Base-by-base conservation (phyloP, 2,329 filamentous ascomycete genomes). In the Botryotinia narcissicola region DNA sequence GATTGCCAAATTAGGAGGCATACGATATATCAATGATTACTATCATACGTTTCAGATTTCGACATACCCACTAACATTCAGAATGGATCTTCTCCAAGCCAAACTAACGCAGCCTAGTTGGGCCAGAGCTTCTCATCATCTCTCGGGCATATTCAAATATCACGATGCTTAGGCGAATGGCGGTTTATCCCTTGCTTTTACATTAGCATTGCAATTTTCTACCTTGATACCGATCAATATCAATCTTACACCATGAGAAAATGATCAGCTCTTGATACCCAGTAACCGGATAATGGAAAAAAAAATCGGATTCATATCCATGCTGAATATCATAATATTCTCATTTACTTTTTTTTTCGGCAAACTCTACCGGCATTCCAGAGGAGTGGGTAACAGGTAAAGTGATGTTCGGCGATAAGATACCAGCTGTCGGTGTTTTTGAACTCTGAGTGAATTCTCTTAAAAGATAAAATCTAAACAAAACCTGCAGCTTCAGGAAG, bases 291-390 rank as follows among this genome's bases (percentile, higher is more conserved):
- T 44, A 66, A 66, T 54, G 61, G 12, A 29, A 54, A 32, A 40
- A n/a, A 48, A 68, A 57, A n/a, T 32, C 37, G 59, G 40, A 72
- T 72, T 42, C 46, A 44, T 10, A 68, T 67, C 70, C 60, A 63
- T 51, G 64, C 37, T 54, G 48, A 68, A 54, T 68, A 68, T 68
- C 46, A 54, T n/a, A 51, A 40, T 20, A 40, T 37, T 32, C 32
- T 68, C 62, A 68, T 51, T 20, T 10, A 8, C 25, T 46, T 35
- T 72, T 72, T 57, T 57, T 60, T 32, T 67, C 70, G 70, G 60
- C 51, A 71, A 57, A 42, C 25, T 71, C 46, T 72, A 35, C 48
- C 70, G 61, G 48, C 61, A 71, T 66, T 66, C 70, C 60, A 72
- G 46, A 42, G 44, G 37, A 67, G 35, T 66, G 70, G 37, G 29